These are phyloP conservation scores for Pythium sp. DNA, from an alignment of 352 stramenopile species.

Conservation along the genomic window DNA sequence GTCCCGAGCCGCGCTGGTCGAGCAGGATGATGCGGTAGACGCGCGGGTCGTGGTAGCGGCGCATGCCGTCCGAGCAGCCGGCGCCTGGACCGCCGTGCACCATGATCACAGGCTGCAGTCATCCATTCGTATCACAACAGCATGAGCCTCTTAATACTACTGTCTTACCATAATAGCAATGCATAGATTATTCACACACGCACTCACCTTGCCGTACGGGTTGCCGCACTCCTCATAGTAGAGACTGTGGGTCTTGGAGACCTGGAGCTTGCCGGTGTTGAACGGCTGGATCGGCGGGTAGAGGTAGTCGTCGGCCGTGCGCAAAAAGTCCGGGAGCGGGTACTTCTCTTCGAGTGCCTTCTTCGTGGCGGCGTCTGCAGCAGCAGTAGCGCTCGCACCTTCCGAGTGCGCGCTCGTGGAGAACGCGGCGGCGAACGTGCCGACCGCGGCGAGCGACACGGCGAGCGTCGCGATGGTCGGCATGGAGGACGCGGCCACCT, in stretches of 20 bases:
- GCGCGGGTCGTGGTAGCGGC: constrained; percentile 90
- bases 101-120: constrained; percentile 80
- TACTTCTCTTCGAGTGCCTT: constrained; percentile 15
- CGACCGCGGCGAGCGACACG: constrained; percentile 4
- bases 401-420: constrained; percentile 21
- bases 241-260: constrained; percentile 82
- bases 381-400: background rate
- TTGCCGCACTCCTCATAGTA: constrained; percentile 92
- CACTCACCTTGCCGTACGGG: constrained; percentile 54
- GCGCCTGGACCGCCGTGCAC: constrained; percentile 92
- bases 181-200: background rate
- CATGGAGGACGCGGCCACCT: background rate
- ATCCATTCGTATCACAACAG: background rate
- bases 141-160: background rate
- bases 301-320: constrained; percentile 61
- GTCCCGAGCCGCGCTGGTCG: constrained; percentile 92
- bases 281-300: constrained; percentile 85
- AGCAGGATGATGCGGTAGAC: constrained; percentile 92
- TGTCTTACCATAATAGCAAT: background rate
- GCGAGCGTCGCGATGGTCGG: constrained; percentile 10
- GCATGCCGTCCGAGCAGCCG: constrained; percentile 86
- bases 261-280: constrained; percentile 73
- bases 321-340: constrained; percentile 35
- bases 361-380: background rate
- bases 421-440: constrained; percentile 16